A percentile compares a stretch with the other conserved stretches of the same genome.
These are phyloP conservation scores for Crucibulum cyathiforme DNA, from an alignment of 1,284 basidiomycete species.

Conservation along the genomic window DNA sequence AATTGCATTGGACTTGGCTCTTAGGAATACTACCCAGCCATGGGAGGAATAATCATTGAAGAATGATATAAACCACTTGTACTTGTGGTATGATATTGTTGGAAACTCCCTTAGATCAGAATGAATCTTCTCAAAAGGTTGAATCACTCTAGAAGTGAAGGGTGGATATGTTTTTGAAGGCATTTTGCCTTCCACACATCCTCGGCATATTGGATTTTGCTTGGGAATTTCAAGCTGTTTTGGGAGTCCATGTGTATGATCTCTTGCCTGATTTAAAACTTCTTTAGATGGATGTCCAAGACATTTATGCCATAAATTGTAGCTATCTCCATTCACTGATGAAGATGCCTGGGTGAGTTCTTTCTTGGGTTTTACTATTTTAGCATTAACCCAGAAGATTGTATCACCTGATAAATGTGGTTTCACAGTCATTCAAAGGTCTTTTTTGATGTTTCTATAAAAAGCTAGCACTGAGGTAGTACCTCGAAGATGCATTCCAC, in stretches of 20 bases:
- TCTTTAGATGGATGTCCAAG: constrained; percentile 15
- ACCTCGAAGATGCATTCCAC: background rate
- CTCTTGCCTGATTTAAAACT: constrained; percentile 6
- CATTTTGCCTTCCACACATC: constrained; percentile 32
- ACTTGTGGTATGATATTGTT: constrained; percentile 21
- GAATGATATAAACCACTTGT: constrained; percentile 32
- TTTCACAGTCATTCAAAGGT: background rate
- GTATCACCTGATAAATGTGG: background rate
- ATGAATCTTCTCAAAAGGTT: constrained; percentile 25
- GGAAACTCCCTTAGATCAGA: constrained; percentile 30
- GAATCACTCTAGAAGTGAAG: constrained; percentile 8
- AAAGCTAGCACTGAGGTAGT: background rate
- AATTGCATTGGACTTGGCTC: background rate
- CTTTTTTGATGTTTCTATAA: background rate
- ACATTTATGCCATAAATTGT: constrained; percentile 9
- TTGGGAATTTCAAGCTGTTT: constrained; percentile 9
- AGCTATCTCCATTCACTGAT: background rate
- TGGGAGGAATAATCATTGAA: constrained; percentile 33
- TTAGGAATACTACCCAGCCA: constrained; percentile 6
- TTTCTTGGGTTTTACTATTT: background rate
- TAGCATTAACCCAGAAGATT: background rate
- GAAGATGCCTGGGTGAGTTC: background rate
- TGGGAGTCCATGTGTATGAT: constrained; percentile 11
- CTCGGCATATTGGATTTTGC: constrained; percentile 13
- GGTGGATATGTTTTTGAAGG: constrained; percentile 13